Evolutionary conservation across 2,329 filamentous ascomycete species (phyloP), one percentile per base, ranked within the genome.

Genomic region (Xylaria multiplex): DNA sequence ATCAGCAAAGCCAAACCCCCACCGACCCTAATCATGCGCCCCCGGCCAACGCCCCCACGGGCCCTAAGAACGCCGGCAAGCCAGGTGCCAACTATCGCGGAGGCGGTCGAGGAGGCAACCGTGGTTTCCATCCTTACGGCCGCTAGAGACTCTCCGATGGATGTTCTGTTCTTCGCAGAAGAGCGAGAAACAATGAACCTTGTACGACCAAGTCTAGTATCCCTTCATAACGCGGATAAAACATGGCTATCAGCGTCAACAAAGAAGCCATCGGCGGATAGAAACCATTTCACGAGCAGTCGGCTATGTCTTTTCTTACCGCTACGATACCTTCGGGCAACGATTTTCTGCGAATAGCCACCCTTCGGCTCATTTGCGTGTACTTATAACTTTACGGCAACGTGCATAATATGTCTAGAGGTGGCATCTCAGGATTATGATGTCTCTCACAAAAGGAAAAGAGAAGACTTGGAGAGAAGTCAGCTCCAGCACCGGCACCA

Each of bases 31-130:
- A 79, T 62, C 87, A 86, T 69, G 88, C 82, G 7, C 88, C 90
- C 14, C 93, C 93, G 22, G 90, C 91, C 5, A 93, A 93, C 76
- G 93, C 96, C 6, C 96, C 96, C 0, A 99, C 96, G 0, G 96
- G 96, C 0, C 96, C 96, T 4, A 97, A 97, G 85, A 99, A 98
- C 75, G 93, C 94, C 0, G 94, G 94, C 30, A 91, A 91, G 76
- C 93, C 94, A 1, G 93, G 94, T 16, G 93, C 93, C 1, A 97
- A 97, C 80, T 98, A 97, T 79, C 90, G 95, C 46, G 95, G 96
- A 59, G 95, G 95, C 58, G 93, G 95, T 19, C 84, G 93, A 67
- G 91, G 92, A 66, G 87, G 89, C 27, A 86, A 85, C 79, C 83
- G 93, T 32, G 92, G 92, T 2, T 97, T 88, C 80, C 93, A 96